Percentiles rank a stretch among this genome's conserved stretches.
These are phyloP conservation scores for Teunomyces panamensis DNA, from an alignment of 805 yeast genomes.

Conservation along the genomic window DNA sequence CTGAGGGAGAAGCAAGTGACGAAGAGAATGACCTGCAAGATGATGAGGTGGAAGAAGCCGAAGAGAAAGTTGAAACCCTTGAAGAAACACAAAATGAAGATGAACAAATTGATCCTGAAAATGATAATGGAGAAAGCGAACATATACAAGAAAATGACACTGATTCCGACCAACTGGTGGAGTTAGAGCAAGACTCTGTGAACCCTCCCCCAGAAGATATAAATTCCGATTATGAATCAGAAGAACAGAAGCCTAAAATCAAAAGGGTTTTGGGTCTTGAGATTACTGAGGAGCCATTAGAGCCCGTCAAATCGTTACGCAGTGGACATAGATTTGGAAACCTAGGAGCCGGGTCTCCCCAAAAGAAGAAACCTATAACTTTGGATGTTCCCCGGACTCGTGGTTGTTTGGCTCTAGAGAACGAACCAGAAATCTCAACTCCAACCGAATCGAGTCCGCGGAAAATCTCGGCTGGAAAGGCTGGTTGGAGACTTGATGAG, in stretches of 20 bases:
- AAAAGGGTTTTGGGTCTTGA: conserved; percentile 23
- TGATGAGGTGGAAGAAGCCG: conserved; percentile 5
- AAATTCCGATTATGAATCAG: neutral
- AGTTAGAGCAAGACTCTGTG: neutral
- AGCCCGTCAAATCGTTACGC: conserved; percentile 22
- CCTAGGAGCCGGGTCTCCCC: conserved; percentile 1
- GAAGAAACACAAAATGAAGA: neutral
- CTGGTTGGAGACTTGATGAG: conserved; percentile 6
- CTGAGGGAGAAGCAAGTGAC: neutral
- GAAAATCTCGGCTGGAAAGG: conserved; percentile 5
- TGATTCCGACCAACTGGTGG: neutral
- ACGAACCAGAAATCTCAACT: neutral
- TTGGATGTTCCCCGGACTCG: conserved; percentile 5
- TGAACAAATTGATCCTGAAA: neutral
- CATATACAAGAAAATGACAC: neutral
- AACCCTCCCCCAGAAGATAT: neutral
- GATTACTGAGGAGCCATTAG: conserved; percentile 16
- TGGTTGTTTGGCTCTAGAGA: neutral
- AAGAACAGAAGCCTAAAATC: conserved; percentile 4
- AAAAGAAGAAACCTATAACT: neutral
- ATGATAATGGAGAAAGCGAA: neutral
- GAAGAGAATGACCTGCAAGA: neutral
- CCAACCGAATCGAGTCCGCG: conserved; percentile 2
- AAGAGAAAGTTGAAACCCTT: conserved; percentile 1
- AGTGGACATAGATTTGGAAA: conserved; percentile 22